Evolutionary conservation across 768 basidiomycete species (phyloP).

Genomic region (Serpula lacrymans): DNA sequence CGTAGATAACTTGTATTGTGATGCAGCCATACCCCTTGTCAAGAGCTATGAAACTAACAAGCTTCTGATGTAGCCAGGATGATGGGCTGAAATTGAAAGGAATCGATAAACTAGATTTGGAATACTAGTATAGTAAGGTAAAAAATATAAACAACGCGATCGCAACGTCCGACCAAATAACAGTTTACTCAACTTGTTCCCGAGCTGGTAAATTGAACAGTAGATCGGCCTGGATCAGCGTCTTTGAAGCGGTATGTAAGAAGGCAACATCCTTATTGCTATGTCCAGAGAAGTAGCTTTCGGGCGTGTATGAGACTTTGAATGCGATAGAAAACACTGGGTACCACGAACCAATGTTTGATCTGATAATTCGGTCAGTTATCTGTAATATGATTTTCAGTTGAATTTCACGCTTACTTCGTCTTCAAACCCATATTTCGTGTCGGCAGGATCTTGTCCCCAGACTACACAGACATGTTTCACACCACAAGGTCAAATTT

Average conservation of each 20-base stretch:
- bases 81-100: constrained; percentile 22
- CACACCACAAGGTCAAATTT: neutral
- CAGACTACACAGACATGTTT: constrained; percentile 36
- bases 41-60: constrained; percentile 13
- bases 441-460: constrained; percentile 59
- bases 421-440: constrained; percentile 75
- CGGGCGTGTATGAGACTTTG: neutral
- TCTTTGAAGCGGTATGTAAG: constrained; percentile 66
- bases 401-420: constrained; percentile 38
- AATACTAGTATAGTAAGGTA: too few relatives aligned
- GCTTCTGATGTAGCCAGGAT: constrained; percentile 27
- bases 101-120: constrained; percentile 31
- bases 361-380: constrained; percentile 30
- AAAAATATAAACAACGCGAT: neutral
- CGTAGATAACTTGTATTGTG: neutral
- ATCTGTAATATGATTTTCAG: neutral
- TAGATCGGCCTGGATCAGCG: constrained; percentile 78
- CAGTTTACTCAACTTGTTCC: constrained; percentile 56
- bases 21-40: constrained; percentile 25
- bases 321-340: constrained; percentile 2
- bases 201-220: constrained; percentile 76
- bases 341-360: constrained; percentile 41
- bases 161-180: neutral
- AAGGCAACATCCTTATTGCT: constrained; percentile 83
- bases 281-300: constrained; percentile 67